phyloP scores from a whole-genome alignment of 169 alveolate species.

The Perkinsus olseni region DNA sequence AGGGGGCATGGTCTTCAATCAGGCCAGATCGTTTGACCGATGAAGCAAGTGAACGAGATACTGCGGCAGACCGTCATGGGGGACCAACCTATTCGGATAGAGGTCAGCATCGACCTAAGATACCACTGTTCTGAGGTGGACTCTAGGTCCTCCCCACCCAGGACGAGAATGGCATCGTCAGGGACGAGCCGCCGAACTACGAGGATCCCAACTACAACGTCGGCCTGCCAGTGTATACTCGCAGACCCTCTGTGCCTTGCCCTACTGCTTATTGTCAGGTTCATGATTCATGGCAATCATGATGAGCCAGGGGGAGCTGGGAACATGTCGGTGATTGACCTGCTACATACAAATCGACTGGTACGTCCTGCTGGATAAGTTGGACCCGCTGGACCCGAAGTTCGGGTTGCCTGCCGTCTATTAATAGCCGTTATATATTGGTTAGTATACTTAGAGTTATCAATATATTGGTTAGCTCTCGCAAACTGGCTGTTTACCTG shows the following conservation, averaged over 20 bases:
- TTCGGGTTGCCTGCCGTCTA: no score
- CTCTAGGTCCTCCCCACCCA: background rate
- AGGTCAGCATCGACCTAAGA: conserved; percentile 13
- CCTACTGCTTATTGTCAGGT: conserved; percentile 58
- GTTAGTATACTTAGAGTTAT: no score
- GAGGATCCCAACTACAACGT: conserved; percentile 61
- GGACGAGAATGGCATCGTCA: background rate
- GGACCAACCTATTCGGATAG: conserved; percentile 37
- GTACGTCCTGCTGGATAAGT: background rate
- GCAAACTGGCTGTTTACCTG: no score
- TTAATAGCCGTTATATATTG: no score
- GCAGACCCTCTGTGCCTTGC: conserved; percentile 44
- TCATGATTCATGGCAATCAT: conserved; percentile 78
- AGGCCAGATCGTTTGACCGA: background rate
- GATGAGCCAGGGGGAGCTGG: conserved; percentile 68
- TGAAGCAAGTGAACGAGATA: background rate
- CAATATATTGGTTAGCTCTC: no score
- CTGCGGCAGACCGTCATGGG: conserved; percentile 46
- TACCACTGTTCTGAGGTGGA: background rate
- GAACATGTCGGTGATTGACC: conserved; percentile 53
- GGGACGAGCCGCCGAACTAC: conserved; percentile 31
- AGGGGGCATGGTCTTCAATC: background rate
- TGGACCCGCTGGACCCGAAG: no score
- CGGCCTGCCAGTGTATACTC: conserved; percentile 30
- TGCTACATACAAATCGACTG: conserved; percentile 30